Evolutionary conservation across 2,329 filamentous ascomycete genomes (phyloP), one percentile per base, ranked within the genome.

Genomic region (Scedosporium aurantiacum): DNA sequence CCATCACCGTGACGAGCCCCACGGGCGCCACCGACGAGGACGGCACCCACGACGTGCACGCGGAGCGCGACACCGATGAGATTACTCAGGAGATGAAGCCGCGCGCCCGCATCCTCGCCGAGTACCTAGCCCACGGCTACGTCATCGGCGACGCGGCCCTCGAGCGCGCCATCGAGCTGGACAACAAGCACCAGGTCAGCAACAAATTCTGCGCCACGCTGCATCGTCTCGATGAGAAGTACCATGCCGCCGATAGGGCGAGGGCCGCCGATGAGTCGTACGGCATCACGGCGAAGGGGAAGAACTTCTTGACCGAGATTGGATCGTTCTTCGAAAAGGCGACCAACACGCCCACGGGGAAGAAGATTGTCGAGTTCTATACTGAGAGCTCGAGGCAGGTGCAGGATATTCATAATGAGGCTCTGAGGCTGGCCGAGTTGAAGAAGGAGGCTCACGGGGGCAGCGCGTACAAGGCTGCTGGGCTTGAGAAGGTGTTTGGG

Each of bases 81-180:
- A 86, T 97, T 68, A 85, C 87, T 14, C 94, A 99, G 73, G 94
- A 99, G 76, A 91, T 97, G 80, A 99, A 99, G 82, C 94, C 94
- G 16, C 89, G 92, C 69, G 85, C 89, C 47, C 90, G 94, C 69
- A 96, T 99, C 73, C 76, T 97, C 58, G 94, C 94, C 66, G 94
- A 99, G 78, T 97, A 97, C 75, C 88, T 99, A 40, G 92, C 94
- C 10, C 91, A 97, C 69, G 94, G 94, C 67, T 99, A 99, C 77
- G 83, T 86, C 45, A 81, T 97, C 66, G 91, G 83, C 32, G 84
- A 87, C 62, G 79, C 75, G 28, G 89, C 90, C 58, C 87, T 96
- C 67, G 83, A 94, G 77, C 83, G 83, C 65, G 93, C 91, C 65
- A 89, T 99, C 69, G 84, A 90, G 32, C 85, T 97, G 59, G 94